Evolutionary conservation across 2,329 filamentous ascomycete species (phyloP).

Genomic region (Fusarium proliferatum): DNA sequence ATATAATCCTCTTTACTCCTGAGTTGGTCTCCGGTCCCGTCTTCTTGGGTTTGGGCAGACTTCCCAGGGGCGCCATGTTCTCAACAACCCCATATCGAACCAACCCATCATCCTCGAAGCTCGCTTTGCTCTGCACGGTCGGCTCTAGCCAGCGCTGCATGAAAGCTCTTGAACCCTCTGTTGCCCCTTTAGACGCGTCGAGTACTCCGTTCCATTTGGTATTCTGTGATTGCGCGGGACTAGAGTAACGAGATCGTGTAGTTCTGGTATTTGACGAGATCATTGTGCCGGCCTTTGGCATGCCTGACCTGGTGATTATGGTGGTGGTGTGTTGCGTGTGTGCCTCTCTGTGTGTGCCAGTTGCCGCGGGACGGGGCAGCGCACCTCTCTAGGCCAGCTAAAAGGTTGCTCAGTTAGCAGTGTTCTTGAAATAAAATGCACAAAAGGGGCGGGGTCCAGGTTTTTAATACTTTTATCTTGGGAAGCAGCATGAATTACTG

Average conservation of each 20-base stretch:
- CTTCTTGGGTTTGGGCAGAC: constrained; percentile 70
- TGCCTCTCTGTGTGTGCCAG: constrained; percentile 29
- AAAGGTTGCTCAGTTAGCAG: constrained; percentile 29
- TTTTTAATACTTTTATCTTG: constrained; percentile 44
- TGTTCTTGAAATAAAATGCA: not conserved
- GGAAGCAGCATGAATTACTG: constrained; percentile 49
- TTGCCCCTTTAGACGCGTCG: constrained; percentile 52
- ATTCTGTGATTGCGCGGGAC: constrained; percentile 57
- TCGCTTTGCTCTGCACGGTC: constrained; percentile 70
- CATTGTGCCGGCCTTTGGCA: constrained; percentile 42
- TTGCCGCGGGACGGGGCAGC: constrained; percentile 44
- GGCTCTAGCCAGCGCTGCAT: constrained; percentile 71
- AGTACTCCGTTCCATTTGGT: constrained; percentile 47
- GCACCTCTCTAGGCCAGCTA: constrained; percentile 49
- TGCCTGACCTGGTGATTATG: constrained; percentile 4
- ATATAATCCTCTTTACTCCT: constrained; percentile 58
- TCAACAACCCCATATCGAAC: constrained; percentile 80
- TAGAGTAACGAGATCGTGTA: constrained; percentile 68
- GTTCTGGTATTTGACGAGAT: constrained; percentile 60
- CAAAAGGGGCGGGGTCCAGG: not conserved
- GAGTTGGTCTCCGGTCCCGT: constrained; percentile 44
- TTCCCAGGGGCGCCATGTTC: constrained; percentile 85
- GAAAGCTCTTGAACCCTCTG: constrained; percentile 57
- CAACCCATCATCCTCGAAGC: constrained; percentile 82
- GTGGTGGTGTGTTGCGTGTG: constrained; percentile 25